phyloP scores from a whole-genome alignment of 805 yeast genomes.

The Candida peoriensis region DNA sequence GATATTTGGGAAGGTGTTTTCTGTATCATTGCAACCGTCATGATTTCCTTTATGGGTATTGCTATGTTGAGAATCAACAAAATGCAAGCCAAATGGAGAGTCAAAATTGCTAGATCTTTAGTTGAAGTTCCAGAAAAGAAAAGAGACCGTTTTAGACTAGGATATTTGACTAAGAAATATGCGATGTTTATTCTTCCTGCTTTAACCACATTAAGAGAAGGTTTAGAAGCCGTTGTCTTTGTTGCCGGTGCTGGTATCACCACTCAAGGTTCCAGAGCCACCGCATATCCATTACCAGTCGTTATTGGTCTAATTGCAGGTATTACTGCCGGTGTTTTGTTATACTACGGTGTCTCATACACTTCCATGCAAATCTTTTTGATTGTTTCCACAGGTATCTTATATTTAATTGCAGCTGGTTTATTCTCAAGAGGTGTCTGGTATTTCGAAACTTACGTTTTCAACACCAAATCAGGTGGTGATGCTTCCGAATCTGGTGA shows the following conservation, averaged over 20 bases:
- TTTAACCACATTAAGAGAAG: slow-evolving; percentile 91
- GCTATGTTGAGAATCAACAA: slow-evolving; percentile 95
- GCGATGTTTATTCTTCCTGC: slow-evolving; percentile 88
- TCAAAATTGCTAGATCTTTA: slow-evolving; percentile 84
- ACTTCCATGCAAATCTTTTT: slow-evolving; percentile 84
- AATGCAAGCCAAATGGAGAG: slow-evolving; percentile 96
- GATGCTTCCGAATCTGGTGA: slow-evolving; percentile 90
- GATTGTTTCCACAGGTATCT: slow-evolving; percentile 80
- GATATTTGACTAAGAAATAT: slow-evolving; percentile 63
- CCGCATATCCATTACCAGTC: slow-evolving; percentile 92
- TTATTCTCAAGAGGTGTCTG: slow-evolving; percentile 90
- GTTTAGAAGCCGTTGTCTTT: slow-evolving; percentile 92
- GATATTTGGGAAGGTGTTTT: slow-evolving; percentile 97
- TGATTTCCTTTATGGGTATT: slow-evolving; percentile 92
- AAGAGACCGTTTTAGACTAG: slow-evolving; percentile 47
- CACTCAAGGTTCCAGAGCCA: slow-evolving; percentile 45
- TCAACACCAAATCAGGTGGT: slow-evolving; percentile 73
- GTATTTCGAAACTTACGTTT: slow-evolving; percentile 73
- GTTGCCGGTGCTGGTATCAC: slow-evolving; percentile 92
- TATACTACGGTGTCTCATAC: slow-evolving; percentile 79
- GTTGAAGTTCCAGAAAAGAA: slow-evolving; percentile 49
- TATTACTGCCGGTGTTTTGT: slow-evolving; percentile 54
- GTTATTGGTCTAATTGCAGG: slow-evolving; percentile 83
- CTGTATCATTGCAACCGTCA: slow-evolving; percentile 81
- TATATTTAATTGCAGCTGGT: slow-evolving; percentile 89